A percentile compares a stretch with the other conserved stretches of the same genome.
phyloP scores from a whole-genome alignment of 2,329 filamentous ascomycete genomes.

The Ilyonectria sp. region DNA sequence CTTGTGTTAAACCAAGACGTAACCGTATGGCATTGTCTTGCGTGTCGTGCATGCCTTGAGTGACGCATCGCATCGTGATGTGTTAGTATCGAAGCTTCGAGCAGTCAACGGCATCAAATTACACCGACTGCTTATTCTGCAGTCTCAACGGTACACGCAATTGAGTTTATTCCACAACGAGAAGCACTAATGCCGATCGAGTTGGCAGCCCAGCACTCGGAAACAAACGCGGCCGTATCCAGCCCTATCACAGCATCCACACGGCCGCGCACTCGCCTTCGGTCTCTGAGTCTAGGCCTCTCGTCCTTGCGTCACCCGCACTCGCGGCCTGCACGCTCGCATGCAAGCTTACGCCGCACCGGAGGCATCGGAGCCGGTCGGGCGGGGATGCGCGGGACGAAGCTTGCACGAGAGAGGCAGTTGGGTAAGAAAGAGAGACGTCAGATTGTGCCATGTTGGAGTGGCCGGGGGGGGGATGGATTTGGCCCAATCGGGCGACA shows the following conservation, averaged over 20 bases:
- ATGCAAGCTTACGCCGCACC: constrained; percentile 9
- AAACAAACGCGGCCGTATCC: neutral
- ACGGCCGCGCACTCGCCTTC: neutral
- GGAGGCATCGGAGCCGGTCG: constrained; percentile 2
- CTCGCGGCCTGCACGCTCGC: constrained; percentile 16
- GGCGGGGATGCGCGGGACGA: neutral
- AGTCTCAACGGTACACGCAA: neutral
- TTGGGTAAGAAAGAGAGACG: constrained; percentile 5
- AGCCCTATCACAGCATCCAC: neutral
- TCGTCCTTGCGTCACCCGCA: constrained; percentile 5
- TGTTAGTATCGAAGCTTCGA: neutral
- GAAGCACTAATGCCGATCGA: neutral
- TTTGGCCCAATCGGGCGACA: constrained; percentile 13
- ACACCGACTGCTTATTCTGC: neutral
- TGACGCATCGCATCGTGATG: neutral
- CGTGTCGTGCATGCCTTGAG: neutral
- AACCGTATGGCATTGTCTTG: neutral
- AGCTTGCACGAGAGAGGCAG: constrained; percentile 37
- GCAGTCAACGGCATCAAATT: neutral
- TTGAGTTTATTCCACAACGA: neutral
- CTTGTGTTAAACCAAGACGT: neutral
- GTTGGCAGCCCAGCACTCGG: neutral
- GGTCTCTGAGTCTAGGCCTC: neutral
- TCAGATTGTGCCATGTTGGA: constrained; percentile 15
- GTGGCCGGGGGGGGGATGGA: constrained; percentile 26